Percentiles rank a stretch among this genome's conserved stretches.
phyloP scores from a whole-genome alignment of 2,329 filamentous ascomycete genomes.

The Neonectria coccinea region DNA sequence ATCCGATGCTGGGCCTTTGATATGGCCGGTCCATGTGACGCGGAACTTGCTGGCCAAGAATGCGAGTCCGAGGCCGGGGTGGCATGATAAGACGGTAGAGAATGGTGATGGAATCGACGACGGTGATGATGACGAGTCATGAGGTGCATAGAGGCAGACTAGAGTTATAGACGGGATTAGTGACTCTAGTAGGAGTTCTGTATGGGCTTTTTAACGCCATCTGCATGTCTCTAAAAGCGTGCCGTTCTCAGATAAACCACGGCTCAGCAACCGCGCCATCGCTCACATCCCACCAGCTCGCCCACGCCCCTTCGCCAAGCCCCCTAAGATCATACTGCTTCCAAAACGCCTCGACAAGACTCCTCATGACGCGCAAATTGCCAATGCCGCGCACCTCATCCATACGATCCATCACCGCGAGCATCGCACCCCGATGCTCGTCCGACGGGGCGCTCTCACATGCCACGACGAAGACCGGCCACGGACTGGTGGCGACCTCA shows the following conservation, averaged over 20 bases:
- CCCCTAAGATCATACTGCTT: slow-evolving; percentile 57
- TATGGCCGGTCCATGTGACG: slow-evolving; percentile 52
- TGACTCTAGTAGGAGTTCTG: background rate
- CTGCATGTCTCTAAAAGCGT: background rate
- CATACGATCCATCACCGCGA: slow-evolving; percentile 57
- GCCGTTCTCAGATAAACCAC: slow-evolving; percentile 34
- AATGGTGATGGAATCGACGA: background rate
- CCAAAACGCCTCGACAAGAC: slow-evolving; percentile 59
- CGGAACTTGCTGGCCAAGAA: slow-evolving; percentile 52
- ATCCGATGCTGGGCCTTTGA: slow-evolving; percentile 48
- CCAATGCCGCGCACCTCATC: slow-evolving; percentile 57
- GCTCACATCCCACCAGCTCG: slow-evolving; percentile 25
- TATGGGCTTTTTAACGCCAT: too few relatives aligned
- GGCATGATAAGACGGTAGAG: slow-evolving; percentile 3
- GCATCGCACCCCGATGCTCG: slow-evolving; percentile 54
- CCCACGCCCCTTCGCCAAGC: slow-evolving; percentile 9
- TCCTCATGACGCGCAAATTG: slow-evolving; percentile 57
- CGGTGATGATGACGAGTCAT: slow-evolving; percentile 2
- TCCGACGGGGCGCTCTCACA: slow-evolving; percentile 57
- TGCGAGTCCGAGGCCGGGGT: slow-evolving; percentile 42
- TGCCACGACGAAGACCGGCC: slow-evolving; percentile 61
- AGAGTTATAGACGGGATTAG: background rate
- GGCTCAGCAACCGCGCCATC: slow-evolving; percentile 32
- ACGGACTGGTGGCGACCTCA: slow-evolving; percentile 59
- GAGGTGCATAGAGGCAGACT: background rate